Percentiles rank a stretch among this genome's conserved stretches.
phyloP scores from a whole-genome alignment of 768 basidiomycete genomes.

The Panaeolus cyanescens region DNA sequence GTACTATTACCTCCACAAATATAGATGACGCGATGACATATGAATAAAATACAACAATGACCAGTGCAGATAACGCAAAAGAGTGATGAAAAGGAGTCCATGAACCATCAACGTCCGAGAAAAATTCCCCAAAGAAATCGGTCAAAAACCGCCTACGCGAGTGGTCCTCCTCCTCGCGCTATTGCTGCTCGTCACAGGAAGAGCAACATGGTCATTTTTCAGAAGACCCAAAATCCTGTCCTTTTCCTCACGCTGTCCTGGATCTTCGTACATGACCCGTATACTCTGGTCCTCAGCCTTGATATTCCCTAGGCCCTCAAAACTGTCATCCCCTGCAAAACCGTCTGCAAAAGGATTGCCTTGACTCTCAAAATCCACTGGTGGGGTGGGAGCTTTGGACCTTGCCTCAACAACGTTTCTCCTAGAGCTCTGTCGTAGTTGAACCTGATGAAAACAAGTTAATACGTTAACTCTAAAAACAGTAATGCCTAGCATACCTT shows the following conservation, averaged over 20 bases:
- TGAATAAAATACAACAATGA: no score
- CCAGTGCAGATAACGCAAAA: neutral
- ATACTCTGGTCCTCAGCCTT: constrained; percentile 41
- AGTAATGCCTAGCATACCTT: constrained; percentile 25
- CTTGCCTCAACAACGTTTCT: neutral
- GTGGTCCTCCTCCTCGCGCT: neutral
- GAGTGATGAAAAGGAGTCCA: neutral
- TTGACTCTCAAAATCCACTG: neutral
- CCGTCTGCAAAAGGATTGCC: neutral
- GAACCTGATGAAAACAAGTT: constrained; percentile 24
- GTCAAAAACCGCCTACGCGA: neutral
- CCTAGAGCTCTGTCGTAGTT: constrained; percentile 41
- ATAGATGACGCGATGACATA: no score
- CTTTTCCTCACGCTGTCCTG: constrained; percentile 60
- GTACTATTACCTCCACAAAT: no score
- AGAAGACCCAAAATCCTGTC: constrained; percentile 58
- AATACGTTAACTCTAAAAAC: neutral
- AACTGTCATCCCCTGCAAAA: neutral
- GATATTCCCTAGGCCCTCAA: neutral
- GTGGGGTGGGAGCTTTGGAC: neutral
- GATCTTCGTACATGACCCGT: constrained; percentile 70
- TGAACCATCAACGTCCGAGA: neutral
- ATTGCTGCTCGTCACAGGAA: neutral
- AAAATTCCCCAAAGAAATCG: neutral
- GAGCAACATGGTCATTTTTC: constrained; percentile 18